Base-by-base conservation (phyloP, 371 early-diverging fungal genomes). In the Mortierella sp. region DNA sequence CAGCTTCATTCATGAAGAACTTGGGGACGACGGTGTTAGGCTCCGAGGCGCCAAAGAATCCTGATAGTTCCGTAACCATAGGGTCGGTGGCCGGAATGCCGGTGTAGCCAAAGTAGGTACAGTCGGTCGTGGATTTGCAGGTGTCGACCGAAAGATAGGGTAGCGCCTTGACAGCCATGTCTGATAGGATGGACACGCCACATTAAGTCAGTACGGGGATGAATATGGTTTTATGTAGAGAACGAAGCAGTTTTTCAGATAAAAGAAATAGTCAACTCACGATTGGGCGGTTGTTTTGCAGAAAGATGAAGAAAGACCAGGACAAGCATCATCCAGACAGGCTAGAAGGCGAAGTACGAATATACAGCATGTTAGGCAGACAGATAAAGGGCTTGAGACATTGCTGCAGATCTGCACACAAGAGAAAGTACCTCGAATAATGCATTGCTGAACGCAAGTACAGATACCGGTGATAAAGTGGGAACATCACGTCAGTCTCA, bases 71-170 rank as follows among this genome's bases (percentile, higher is more conserved):
- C 0, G 60, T 34, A 30, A 80, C 55, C 30, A 82, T 54, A 32
- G 78, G 79, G 43, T 70, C 79, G 14, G 69, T 60, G 17, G 62
- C 23, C 0, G 78, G 76, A 8, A 69, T 30, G 8, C 78, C 81
- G 11, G 81, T 79, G 49, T 66, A 81, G 43, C 78, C 82, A 60
- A 82, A 68, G 48, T 78, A 66, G 15, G 76, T 63, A 53, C 82
- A 82, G 26, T 50, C 60, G n/a, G 79, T 46, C 9, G 62, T 50
- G 7, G 78, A 61, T 27, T 61, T 65, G 55, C 78, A 78, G 6
- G 73, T 72, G 51, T 78, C 60, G 30, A 48, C 56, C 1, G 79
- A 67, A 34, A 78, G 72, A 53, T 62, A 78, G 0, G 79, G 79
- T 37, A 78, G 30, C 31, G 72, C 64, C n/a, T 63, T 78, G 12